A percentile compares a stretch with the other conserved stretches of the same genome.
Conservation (phyloP, 306 rosid species). For the Acmispon strigosus region DNA sequence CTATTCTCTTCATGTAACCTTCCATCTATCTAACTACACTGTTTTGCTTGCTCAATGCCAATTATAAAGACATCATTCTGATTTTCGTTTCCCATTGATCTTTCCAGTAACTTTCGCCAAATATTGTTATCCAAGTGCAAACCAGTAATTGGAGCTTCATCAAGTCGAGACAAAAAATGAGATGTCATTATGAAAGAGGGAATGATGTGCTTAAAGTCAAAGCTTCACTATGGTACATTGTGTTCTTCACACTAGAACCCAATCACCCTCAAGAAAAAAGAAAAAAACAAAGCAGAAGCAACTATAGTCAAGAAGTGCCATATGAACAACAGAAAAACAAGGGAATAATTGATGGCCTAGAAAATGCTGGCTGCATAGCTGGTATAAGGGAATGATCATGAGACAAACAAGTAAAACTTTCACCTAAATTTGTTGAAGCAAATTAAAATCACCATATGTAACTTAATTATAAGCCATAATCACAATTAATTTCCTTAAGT, state of each 20-base stretch:
- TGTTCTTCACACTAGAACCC: neutral
- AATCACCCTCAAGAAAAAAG: neutral
- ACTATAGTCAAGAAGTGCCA: neutral
- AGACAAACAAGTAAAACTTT: neutral
- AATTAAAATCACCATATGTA: slow-evolving; percentile 34
- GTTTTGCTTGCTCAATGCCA: neutral
- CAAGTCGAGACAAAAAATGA: slow-evolving; percentile 21
- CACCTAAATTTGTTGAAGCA: slow-evolving; percentile 8
- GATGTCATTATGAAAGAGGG: slow-evolving; percentile 19
- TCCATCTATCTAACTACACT: neutral
- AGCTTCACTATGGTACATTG: neutral
- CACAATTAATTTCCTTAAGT: slow-evolving; percentile 40
- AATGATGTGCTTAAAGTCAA: neutral
- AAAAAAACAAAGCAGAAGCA: neutral
- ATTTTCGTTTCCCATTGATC: neutral
- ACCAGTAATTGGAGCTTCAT: slow-evolving; percentile 12
- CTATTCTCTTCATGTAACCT: neutral
- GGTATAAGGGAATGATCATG: no score
- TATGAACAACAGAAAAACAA: no score
- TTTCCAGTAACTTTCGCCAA: neutral
- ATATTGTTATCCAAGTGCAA: neutral
- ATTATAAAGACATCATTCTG: neutral
- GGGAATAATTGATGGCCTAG: no score
- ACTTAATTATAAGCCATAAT: slow-evolving; percentile 37
- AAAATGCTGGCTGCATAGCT: no score